Evolutionary conservation across 768 basidiomycete species (phyloP), one percentile per base, ranked within the genome.

Genomic region (Chalciporus piperatus): DNA sequence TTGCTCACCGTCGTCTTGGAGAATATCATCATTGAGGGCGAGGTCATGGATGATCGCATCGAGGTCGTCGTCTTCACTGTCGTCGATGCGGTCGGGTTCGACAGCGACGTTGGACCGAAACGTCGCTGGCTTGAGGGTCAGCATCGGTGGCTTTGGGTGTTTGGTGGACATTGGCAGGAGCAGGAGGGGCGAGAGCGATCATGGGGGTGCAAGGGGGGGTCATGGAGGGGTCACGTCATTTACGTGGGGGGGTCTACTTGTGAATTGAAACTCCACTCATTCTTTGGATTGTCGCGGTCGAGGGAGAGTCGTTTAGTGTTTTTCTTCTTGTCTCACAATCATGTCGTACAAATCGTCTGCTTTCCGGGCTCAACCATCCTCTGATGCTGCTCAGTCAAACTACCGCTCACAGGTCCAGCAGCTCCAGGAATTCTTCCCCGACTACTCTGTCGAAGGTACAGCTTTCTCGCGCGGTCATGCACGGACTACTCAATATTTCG

Each of bases 401-500:
- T 83, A 75, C 61, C 78, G 77, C 45, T 16, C 70, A 0, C 74
- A 89, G 59, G 79, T 82, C 9, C 70, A 72, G 25, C 79, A 82
- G 44, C 81, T 92, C 6, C 80, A 84, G 66, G 90, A 91, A 63
- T 66, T 79, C 52, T 92, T 89, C 61, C 82, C 89, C 5, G 52
- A 62, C 59, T 91, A 81, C 81, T 79, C 86, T 61, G 74, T 72
- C 57, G 87, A 90, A 60, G 89, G 89, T 84, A 59, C 47, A 66
- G 28, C 40, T 30, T 47, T 50, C 40, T 45, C 48, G 35, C 27
- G 27, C 30, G 47, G 50, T n/a, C 50, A 41, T 41, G 39, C 69
- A 59, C 63, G 53, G 60, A 66, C 47, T 47, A 48, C 56, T 68
- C 45, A 67, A 66, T 41, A 55, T 48, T 41, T 41, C 39, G 58